Evolutionary conservation across 176 grass and related monocot genomes (phyloP).

Genomic region (Rhipidocladum racemiflorum): DNA sequence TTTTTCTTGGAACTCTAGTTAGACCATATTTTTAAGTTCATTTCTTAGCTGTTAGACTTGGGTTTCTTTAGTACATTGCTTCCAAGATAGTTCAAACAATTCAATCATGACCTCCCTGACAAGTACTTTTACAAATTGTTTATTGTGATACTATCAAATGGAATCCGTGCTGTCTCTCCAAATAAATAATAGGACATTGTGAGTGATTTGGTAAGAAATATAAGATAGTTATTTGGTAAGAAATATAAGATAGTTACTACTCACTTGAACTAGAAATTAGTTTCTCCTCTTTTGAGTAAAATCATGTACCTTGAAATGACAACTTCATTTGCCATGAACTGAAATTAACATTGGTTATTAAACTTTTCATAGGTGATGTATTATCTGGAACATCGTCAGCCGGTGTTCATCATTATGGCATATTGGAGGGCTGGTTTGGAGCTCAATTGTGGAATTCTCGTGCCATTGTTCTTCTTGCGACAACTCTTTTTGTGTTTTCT

Average conservation of each 20-base stretch:
- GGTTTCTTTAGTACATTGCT: slow-evolving; percentile 1
- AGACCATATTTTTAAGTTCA: not conserved
- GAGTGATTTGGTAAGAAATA: not conserved
- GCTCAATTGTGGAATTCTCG: slow-evolving; percentile 76
- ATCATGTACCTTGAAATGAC: slow-evolving; percentile 7
- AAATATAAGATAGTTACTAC: not conserved
- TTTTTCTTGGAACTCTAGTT: not conserved
- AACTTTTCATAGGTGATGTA: slow-evolving; percentile 63
- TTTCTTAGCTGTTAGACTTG: not conserved
- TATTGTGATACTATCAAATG: slow-evolving; percentile 8
- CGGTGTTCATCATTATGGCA: slow-evolving; percentile 62
- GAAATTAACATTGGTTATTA: not conserved
- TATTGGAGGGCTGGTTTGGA: slow-evolving; percentile 98
- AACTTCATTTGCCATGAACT: slow-evolving; percentile 2
- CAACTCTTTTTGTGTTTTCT: slow-evolving; percentile 71
- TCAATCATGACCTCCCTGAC: not conserved
- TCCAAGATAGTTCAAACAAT: slow-evolving; percentile 1
- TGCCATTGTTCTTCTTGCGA: slow-evolving; percentile 67
- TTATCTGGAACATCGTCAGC: slow-evolving; percentile 85
- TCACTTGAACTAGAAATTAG: not conserved
- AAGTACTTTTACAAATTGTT: not conserved
- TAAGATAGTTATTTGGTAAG: not conserved
- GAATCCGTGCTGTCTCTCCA: not conserved
- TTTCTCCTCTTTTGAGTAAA: not conserved
- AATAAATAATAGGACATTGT: not conserved